Conservation (phyloP, 345 rosid genomes). For the Jatropha curcas region DNA sequence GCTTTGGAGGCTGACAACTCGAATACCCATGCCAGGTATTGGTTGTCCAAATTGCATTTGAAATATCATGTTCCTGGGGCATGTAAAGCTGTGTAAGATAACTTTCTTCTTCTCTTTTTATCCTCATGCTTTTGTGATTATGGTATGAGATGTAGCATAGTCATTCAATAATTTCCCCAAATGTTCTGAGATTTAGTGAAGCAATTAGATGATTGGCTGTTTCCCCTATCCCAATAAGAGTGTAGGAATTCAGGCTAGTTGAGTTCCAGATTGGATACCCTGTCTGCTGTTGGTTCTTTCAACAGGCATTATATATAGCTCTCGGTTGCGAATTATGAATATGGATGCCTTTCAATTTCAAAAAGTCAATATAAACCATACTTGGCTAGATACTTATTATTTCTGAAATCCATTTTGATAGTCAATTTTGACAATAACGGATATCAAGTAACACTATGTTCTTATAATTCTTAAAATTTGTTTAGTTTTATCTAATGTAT, state of each 20-base stretch:
- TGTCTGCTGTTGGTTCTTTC: not conserved
- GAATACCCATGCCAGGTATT: conserved; percentile 79
- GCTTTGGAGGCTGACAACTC: conserved; percentile 76
- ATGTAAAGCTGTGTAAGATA: conserved; percentile 76
- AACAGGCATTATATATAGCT: conserved; percentile 6
- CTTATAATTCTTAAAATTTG: not conserved
- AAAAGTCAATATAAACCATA: not conserved
- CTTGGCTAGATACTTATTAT: not conserved
- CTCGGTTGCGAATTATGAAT: not conserved
- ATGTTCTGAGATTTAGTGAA: not conserved
- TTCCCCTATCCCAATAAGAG: not conserved
- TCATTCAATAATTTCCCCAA: not conserved
- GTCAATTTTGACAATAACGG: not conserved
- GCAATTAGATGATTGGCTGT: not conserved
- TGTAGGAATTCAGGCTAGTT: not conserved
- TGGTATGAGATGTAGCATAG: not conserved
- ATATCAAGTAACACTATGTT: not conserved
- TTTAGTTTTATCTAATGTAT: not conserved
- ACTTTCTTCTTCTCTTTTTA: not conserved
- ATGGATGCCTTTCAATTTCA: not conserved
- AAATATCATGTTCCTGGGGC: conserved; percentile 88
- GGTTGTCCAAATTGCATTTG: conserved; percentile 81
- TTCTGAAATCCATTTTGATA: not conserved
- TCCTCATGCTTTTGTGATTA: not conserved
- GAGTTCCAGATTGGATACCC: conserved; percentile 6